Conservation (phyloP, 1,284 basidiomycete genomes). For the Pseudozyma thailandica region DNA sequence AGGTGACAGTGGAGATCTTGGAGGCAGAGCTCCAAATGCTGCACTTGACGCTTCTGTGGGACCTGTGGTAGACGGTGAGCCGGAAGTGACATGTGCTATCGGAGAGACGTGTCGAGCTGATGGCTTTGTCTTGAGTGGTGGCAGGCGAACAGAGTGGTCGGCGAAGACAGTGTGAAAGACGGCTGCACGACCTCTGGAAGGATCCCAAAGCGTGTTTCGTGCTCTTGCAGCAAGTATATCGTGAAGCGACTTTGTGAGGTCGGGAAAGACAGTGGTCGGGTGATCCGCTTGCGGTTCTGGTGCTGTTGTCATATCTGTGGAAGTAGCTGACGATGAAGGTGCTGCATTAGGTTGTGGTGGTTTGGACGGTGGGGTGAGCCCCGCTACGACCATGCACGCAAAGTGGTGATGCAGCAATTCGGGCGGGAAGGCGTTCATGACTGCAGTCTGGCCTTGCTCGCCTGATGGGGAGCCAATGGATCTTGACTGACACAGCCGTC, state of each 20-base stretch:
- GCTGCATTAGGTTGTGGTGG: constrained; percentile 4
- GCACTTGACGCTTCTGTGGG: constrained; percentile 18
- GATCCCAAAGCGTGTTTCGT: constrained; percentile 51
- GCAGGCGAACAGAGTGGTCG: constrained; percentile 76
- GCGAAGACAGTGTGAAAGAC: constrained; percentile 60
- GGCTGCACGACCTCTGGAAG: constrained; percentile 43
- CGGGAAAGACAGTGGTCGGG: constrained; percentile 34
- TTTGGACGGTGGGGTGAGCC: constrained; percentile 43
- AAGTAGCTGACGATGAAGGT: constrained; percentile 6
- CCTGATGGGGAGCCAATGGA: too few species aligned
- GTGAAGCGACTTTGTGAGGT: constrained; percentile 42
- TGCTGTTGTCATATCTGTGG: not conserved
- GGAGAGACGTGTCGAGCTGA: constrained; percentile 68
- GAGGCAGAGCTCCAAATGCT: constrained; percentile 48
- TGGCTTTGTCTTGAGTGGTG: constrained; percentile 80
- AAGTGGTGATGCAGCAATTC: constrained; percentile 63
- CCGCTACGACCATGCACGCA: constrained; percentile 61
- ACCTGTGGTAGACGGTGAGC: constrained; percentile 42
- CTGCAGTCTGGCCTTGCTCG: not conserved
- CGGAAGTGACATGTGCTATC: constrained; percentile 54
- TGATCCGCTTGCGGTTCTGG: constrained; percentile 15
- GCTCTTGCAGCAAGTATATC: constrained; percentile 51
- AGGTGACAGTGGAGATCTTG: constrained; percentile 88
- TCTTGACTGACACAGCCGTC: too few species aligned
- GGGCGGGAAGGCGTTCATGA: constrained; percentile 62